phyloP scores from a whole-genome alignment of 2,329 filamentous ascomycete genomes.

The Fusarium oxysporum region DNA sequence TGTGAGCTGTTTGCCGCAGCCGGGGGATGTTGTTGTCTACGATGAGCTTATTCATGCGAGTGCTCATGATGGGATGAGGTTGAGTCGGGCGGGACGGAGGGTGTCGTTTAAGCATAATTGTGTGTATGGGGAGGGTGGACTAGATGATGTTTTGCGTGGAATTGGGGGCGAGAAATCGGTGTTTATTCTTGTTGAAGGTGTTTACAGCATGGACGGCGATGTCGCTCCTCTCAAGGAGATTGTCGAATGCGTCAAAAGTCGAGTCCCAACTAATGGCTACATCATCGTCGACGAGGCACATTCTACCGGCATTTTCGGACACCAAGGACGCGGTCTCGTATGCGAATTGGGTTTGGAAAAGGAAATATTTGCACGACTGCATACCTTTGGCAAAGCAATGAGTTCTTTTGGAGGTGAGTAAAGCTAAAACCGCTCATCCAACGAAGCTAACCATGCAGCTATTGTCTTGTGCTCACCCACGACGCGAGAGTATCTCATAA shows the following conservation, averaged over 20 bases:
- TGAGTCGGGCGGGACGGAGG: conserved; percentile 65
- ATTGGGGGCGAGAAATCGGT: conserved; percentile 61
- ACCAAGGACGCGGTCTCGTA: conserved; percentile 68
- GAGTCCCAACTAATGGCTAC: conserved; percentile 71
- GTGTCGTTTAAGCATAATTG: conserved; percentile 70
- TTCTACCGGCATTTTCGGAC: conserved; percentile 70
- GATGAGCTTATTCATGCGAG: conserved; percentile 84
- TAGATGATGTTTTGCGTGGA: conserved; percentile 47
- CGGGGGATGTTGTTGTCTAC: conserved; percentile 73
- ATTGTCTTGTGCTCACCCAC: conserved; percentile 72
- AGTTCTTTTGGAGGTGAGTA: conserved; percentile 75
- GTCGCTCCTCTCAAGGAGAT: conserved; percentile 72
- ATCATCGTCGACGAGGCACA: conserved; percentile 78
- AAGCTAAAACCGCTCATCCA: rapidly evolving
- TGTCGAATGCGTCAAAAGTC: conserved; percentile 64
- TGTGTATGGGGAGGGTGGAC: conserved; percentile 47
- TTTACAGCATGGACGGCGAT: conserved; percentile 90
- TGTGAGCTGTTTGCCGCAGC: conserved; percentile 69
- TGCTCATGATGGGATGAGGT: conserved; percentile 79
- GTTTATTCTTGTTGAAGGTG: conserved; percentile 75
- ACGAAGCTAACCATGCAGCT: conserved; percentile 31
- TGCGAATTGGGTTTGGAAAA: conserved; percentile 66
- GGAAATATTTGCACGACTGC: conserved; percentile 67
- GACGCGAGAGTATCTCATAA: conserved; percentile 74
- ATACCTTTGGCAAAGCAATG: conserved; percentile 77